Conservation (phyloP, 441 rosid species). For the Heliophila coronopifolia region DNA sequence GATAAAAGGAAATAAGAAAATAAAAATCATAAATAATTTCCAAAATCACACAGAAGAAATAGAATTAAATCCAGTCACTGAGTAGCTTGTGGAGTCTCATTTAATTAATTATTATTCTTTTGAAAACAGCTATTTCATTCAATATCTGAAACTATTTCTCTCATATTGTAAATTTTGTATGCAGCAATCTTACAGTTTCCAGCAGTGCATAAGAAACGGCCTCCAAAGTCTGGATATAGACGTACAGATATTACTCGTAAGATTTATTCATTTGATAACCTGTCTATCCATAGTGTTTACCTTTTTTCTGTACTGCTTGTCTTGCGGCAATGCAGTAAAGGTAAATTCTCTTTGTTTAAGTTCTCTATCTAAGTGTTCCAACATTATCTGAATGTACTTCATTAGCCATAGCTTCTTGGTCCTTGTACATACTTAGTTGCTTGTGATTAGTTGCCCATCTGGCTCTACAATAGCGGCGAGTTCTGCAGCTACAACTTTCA, state of each 20-base stretch:
- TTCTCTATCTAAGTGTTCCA: constrained; percentile 8
- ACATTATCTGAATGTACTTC: neutral
- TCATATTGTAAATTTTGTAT: constrained; percentile 25
- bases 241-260: constrained; percentile 83
- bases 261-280: constrained; percentile 19
- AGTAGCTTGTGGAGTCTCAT: no score
- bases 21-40: no score
- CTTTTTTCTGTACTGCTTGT: constrained; percentile 8
- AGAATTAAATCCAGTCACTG: no score
- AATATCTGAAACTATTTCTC: neutral
- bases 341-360: neutral
- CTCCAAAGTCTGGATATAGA: constrained; percentile 74
- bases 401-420: constrained; percentile 14
- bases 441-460: constrained; percentile 8
- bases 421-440: constrained; percentile 3
- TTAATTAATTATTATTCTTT: constrained; percentile 5
- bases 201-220: constrained; percentile 65
- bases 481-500: constrained; percentile 11
- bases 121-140: neutral
- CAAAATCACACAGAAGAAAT: no score
- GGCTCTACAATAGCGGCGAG: constrained; percentile 4
- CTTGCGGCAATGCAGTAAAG: constrained; percentile 8
- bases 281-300: constrained; percentile 9
- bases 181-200: constrained; percentile 96
- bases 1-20: no score